These are phyloP conservation scores for Andalucia godoyi DNA, from an alignment of 78 protist genomes.

Conservation along the genomic window DNA sequence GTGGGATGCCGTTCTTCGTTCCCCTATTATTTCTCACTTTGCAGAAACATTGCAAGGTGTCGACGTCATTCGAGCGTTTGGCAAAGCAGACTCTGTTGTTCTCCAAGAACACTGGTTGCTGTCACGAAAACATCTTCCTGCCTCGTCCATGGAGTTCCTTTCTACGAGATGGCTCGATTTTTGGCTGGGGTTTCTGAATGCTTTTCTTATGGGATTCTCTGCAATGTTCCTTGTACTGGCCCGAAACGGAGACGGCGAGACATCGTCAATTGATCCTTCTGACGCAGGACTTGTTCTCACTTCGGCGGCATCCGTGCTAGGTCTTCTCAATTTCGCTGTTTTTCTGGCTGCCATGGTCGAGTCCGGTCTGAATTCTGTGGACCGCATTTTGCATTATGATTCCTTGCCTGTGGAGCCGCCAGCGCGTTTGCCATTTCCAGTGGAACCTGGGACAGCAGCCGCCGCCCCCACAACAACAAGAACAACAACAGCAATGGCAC, in stretches of 20 bases:
- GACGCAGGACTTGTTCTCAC: constrained; percentile 10
- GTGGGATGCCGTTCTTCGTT: constrained; percentile 42
- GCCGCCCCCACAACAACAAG: background rate
- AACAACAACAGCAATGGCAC: background rate
- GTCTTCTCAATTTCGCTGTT: background rate
- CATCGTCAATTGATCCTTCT: constrained; percentile 2
- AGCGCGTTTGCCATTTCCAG: constrained; percentile 8
- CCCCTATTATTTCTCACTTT: constrained; percentile 64
- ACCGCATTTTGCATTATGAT: constrained; percentile 42
- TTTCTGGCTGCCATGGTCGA: constrained; percentile 14
- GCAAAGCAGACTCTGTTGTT: background rate
- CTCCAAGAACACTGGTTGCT: background rate
- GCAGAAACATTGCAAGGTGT: constrained; percentile 50
- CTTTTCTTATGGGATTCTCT: constrained; percentile 28
- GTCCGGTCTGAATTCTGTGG: constrained; percentile 25
- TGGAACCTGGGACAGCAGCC: background rate
- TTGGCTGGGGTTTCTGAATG: constrained; percentile 46
- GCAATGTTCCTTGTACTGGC: constrained; percentile 5
- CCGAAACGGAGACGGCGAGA: background rate
- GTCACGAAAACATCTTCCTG: background rate
- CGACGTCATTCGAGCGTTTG: constrained; percentile 24
- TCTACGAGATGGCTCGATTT: constrained; percentile 54
- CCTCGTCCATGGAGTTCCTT: constrained; percentile 2
- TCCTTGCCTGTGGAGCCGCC: too few relatives aligned
- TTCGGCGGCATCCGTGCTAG: background rate